These are phyloP conservation scores for Colletotrichum karsti DNA, from an alignment of 2,329 filamentous ascomycete genomes.

Conservation along the genomic window DNA sequence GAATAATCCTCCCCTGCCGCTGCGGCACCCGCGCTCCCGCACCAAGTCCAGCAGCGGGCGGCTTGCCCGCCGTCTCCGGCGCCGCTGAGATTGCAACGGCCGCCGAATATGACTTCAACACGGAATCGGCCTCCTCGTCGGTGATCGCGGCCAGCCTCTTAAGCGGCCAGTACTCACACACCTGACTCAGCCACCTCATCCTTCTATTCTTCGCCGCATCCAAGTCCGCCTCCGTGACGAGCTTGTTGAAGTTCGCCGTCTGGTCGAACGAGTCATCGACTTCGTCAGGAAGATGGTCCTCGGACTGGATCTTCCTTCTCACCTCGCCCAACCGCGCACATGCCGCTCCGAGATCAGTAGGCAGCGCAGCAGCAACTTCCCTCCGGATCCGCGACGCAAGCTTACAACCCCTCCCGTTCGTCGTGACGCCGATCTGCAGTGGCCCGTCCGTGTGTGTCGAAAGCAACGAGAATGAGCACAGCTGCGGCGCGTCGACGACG, in stretches of 20 bases:
- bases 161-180: slow-evolving; percentile 98
- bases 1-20: slow-evolving; percentile 75
- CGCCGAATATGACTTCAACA: slow-evolving; percentile 76
- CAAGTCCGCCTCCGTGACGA: slow-evolving; percentile 78
- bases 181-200: slow-evolving; percentile 92
- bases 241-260: slow-evolving; percentile 81
- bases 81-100: not conserved
- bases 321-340: slow-evolving; percentile 81
- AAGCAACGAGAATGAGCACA: slow-evolving; percentile 90
- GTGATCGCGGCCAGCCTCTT: slow-evolving; percentile 81
- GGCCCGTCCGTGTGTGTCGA: slow-evolving; percentile 91
- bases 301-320: slow-evolving; percentile 75
- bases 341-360: slow-evolving; percentile 77
- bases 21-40: not conserved
- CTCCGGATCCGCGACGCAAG: slow-evolving; percentile 88
- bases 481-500: slow-evolving; percentile 83
- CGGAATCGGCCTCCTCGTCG: slow-evolving; percentile 78
- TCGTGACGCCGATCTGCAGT: slow-evolving; percentile 93
- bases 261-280: slow-evolving; percentile 76
- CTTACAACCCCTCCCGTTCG: slow-evolving; percentile 94
- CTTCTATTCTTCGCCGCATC: slow-evolving; percentile 80
- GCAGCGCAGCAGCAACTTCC: slow-evolving; percentile 85
- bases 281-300: slow-evolving; percentile 64
- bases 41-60: not conserved
- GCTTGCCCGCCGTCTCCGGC: not conserved